Conservation (phyloP, 2,329 filamentous ascomycete species). For the Sporothrix curviconia region DNA sequence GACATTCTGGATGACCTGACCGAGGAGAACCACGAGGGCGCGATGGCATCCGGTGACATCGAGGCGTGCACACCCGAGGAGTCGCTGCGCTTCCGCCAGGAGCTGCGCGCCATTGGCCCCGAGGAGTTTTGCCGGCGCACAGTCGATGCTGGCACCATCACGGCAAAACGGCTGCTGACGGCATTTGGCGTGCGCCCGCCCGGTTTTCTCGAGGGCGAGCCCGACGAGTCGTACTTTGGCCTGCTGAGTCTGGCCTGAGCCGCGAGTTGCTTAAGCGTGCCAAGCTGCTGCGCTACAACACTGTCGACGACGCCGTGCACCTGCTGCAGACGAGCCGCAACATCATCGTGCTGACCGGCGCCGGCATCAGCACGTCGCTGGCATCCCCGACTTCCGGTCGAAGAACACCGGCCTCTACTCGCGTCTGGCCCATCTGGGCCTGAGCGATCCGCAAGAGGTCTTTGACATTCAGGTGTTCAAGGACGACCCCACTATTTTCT, state of each 20-base stretch:
- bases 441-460: conserved; percentile 83
- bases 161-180: conserved; percentile 75
- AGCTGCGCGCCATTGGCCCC: conserved; percentile 70
- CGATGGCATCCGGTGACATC: conserved; percentile 35
- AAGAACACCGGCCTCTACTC: conserved; percentile 89
- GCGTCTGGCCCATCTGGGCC: conserved; percentile 69
- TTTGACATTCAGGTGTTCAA: conserved; percentile 87
- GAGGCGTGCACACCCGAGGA: conserved; percentile 62
- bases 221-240: conserved; percentile 69
- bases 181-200: conserved; percentile 77
- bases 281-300: conserved; percentile 75
- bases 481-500: conserved; percentile 80
- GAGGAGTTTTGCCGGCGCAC: conserved; percentile 69
- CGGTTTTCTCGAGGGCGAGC: conserved; percentile 61
- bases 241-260: conserved; percentile 71
- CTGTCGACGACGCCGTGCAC: conserved; percentile 76
- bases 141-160: conserved; percentile 60
- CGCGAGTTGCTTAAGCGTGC: conserved; percentile 75
- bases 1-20: conserved; percentile 54
- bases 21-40: conserved; percentile 42
- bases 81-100: conserved; percentile 59
- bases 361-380: conserved; percentile 95
- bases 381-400: conserved; percentile 94
- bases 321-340: conserved; percentile 70
- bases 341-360: conserved; percentile 89